Evolutionary conservation across 139 green algal genomes (phyloP).

Genomic region (Chlorella sp.): DNA sequence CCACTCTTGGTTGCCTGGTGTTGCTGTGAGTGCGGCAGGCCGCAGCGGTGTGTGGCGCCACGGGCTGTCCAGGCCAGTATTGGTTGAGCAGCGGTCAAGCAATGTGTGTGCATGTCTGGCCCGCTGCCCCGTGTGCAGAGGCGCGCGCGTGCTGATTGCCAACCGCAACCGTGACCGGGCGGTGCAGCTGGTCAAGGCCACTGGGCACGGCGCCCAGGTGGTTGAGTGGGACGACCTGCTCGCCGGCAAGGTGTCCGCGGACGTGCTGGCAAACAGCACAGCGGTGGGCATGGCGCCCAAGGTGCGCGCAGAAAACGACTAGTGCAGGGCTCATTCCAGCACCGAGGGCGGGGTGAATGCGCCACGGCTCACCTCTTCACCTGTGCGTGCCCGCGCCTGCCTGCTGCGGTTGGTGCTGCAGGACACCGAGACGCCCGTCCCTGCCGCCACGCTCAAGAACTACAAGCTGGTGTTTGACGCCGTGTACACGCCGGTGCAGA

Average conservation of each 20-base stretch:
- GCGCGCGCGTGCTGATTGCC: conserved; percentile 64
- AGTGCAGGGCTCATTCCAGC: no score
- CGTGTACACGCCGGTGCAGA: conserved; percentile 92
- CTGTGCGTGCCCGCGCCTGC: neutral
- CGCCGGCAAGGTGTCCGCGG: conserved; percentile 32
- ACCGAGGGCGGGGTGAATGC: no score
- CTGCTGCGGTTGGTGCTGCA: neutral
- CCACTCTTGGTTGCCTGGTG: no score
- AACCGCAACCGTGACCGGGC: conserved; percentile 68
- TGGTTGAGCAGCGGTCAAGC: no score
- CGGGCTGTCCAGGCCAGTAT: no score
- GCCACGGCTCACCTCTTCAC: no score
- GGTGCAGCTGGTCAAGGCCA: conserved; percentile 52
- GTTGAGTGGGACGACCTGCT: conserved; percentile 43
- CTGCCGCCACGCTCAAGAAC: conserved; percentile 13
- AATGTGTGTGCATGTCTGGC: no score
- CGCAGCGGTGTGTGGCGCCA: no score
- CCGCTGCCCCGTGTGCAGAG: no score
- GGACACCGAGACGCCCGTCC: conserved; percentile 58
- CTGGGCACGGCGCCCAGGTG: neutral
- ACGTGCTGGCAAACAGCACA: conserved; percentile 94
- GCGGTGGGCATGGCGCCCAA: conserved; percentile 88
- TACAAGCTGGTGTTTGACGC: conserved; percentile 93
- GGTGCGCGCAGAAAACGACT: conserved; percentile 24
- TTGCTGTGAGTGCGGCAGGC: no score